phyloP scores from a whole-genome alignment of 1,284 basidiomycete genomes.

The Coriolopsis trogii region DNA sequence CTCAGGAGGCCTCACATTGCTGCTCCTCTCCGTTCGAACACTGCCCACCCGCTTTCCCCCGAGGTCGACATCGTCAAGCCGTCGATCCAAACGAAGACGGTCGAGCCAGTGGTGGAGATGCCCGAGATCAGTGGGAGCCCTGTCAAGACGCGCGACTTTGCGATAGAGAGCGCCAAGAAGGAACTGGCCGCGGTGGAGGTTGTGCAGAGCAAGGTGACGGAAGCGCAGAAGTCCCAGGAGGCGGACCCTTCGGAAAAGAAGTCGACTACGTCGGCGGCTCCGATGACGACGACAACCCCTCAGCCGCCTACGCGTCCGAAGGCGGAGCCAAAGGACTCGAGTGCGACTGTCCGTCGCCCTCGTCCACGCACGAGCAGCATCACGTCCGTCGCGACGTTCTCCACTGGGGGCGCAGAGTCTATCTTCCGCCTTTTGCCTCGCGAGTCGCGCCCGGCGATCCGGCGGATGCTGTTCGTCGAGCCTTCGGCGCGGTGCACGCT shows the following conservation, averaged over 20 bases:
- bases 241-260: conserved; percentile 2
- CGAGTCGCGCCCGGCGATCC: conserved; percentile 86
- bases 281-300: not conserved
- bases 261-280: conserved; percentile 11
- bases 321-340: conserved; percentile 21
- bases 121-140: conserved; percentile 11
- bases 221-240: conserved; percentile 16
- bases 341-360: conserved; percentile 26
- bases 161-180: conserved; percentile 11
- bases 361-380: conserved; percentile 62
- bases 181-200: conserved; percentile 14
- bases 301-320: conserved; percentile 16
- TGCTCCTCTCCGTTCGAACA: conserved; percentile 24
- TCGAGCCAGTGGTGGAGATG: conserved; percentile 3
- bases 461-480: conserved; percentile 94
- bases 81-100: too few relatives aligned
- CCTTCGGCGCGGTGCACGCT: conserved; percentile 90
- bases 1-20: conserved; percentile 20
- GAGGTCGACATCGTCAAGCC: conserved; percentile 7
- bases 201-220: conserved; percentile 20
- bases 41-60: conserved; percentile 18
- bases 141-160: conserved; percentile 30
- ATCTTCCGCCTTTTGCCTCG: conserved; percentile 97
- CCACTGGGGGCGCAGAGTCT: conserved; percentile 86
- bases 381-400: conserved; percentile 77